Base-by-base conservation (phyloP, 805 yeast species). In the Citeromyces matritensis region DNA sequence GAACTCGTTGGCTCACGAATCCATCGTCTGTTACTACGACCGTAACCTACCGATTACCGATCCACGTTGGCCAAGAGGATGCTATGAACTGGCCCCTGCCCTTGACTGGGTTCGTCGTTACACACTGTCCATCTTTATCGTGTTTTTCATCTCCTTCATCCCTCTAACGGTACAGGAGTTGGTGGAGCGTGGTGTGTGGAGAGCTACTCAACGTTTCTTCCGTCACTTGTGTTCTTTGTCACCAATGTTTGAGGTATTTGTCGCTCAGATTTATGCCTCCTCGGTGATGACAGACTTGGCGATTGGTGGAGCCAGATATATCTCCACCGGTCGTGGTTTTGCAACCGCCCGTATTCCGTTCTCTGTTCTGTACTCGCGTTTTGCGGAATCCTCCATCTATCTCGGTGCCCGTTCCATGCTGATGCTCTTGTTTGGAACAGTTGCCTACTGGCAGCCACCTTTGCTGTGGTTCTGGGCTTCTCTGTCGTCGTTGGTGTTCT, bases 391-490 rank as follows among this genome's bases (percentile, higher is more conserved):
- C 19, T 79, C 88, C 25, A 79, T 80, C 52, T 80, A 80, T 54
- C 69, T 77, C 75, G 93, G 93, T 58, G 77, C 83, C 13, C 73
- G 86, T 63, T 69, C 73, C 31, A 61, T 77, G 69, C 50, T 80
- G 50, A 71, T 79, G 65, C 63, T 79, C 40, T 53, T 77, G 38
- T 77, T 77, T 39, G 84, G 81, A 47, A 69, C 85, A 12, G 72
- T 73, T 43, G 66, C 85, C 19, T 74, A 73, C 47, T 80, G 97
- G 97, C 93, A 83, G 58, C 79, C 95, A 15, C 82, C 96, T 27
- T 64, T 91, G 44, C 57, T 88, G 40, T 91, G 96, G 95, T 91
- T 91, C 73, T 91, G 97, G 96, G 78, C 91, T 37, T 79, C 94
- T 12, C 63, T 85, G 44, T 65, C 85, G 30, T 82, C 97, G 3